Evolutionary conservation across 2,329 filamentous ascomycete genomes (phyloP).

Genomic region (Nakataea oryzae): DNA sequence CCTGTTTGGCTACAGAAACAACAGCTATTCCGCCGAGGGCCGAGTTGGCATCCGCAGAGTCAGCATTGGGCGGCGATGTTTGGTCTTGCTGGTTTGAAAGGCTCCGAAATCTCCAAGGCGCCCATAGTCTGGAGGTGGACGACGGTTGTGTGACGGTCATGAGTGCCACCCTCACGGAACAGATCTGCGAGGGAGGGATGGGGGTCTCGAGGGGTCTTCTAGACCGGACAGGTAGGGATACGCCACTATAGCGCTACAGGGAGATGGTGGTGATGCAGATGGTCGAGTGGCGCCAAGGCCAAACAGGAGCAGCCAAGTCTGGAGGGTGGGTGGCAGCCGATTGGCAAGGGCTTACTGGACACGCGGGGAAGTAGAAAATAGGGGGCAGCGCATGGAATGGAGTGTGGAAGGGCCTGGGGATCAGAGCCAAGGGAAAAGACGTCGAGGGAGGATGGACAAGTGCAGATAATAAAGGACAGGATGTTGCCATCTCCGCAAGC

Average conservation of each 20-base stretch:
- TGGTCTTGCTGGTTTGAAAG: background rate
- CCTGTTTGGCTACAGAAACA: background rate
- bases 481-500: too few species aligned
- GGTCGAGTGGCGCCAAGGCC: background rate
- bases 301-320: background rate
- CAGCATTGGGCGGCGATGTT: background rate
- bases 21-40: background rate
- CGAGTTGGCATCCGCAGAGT: background rate
- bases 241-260: background rate
- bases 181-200: background rate
- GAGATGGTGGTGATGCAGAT: background rate
- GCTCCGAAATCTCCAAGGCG: background rate
- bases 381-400: too few species aligned
- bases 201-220: background rate
- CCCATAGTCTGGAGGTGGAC: background rate
- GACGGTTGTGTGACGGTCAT: background rate
- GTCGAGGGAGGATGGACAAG: background rate
- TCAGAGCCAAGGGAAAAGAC: background rate
- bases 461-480: background rate
- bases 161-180: background rate
- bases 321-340: background rate
- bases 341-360: background rate
- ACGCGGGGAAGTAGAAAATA: background rate
- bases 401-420: too few species aligned
- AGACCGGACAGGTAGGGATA: background rate